Evolutionary conservation across 306 rosid genomes (phyloP).

Genomic region (Fragaria iinumae): DNA sequence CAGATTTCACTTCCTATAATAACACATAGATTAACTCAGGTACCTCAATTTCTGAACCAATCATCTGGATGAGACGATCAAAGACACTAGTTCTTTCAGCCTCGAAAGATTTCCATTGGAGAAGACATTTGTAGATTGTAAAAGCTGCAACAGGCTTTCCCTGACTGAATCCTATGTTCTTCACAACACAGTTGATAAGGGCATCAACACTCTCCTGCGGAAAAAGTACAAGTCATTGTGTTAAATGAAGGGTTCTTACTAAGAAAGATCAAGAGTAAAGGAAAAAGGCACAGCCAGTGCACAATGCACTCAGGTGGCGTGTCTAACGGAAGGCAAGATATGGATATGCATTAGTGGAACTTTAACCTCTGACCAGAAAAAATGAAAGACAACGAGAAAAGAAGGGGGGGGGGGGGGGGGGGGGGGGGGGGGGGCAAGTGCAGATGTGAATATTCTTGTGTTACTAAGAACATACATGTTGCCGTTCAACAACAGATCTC

Average conservation of each 20-base stretch:
- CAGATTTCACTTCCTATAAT: conserved; percentile 4
- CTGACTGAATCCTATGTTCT: conserved; percentile 78
- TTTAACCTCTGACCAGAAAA: conserved; percentile 5
- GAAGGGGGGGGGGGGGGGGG: not conserved
- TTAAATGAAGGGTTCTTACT: conserved; percentile 17
- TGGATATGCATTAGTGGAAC: not conserved
- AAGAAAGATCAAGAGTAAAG: not conserved
- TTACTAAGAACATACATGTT: conserved; percentile 62
- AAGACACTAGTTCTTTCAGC: conserved; percentile 98
- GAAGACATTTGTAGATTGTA: conserved; percentile 95
- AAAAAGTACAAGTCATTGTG: conserved; percentile 25
- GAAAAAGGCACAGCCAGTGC: not conserved
- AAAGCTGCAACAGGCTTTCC: conserved; percentile 99
- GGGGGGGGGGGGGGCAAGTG: not conserved
- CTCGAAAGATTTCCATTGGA: conserved; percentile 99
- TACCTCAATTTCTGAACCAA: conserved; percentile 99
- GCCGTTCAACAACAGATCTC: conserved; percentile 86
- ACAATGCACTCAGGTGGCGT: not conserved
- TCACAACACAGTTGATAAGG: conserved; percentile 75
- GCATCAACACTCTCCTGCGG: conserved; percentile 94
- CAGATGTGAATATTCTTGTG: conserved; percentile 17
- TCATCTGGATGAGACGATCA: conserved; percentile 99
- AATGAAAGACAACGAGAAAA: not conserved
- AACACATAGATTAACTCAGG: conserved; percentile 14
- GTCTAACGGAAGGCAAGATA: not conserved